Evolutionary conservation across 129 eudicot species (phyloP).

Genomic region (Daucus carota): DH1_v3.0 NC_030382.2:39796501-39797000

Average conservation of each 20-base stretch:
- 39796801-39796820: slow-evolving; percentile 67
- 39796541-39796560: neutral
- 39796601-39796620: slow-evolving; percentile 95
- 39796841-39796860: slow-evolving; percentile 18
- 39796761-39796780: slow-evolving; percentile 78
- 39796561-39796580: slow-evolving; percentile 93
- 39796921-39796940: slow-evolving; percentile 17
- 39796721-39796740: slow-evolving; percentile 94
- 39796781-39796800: slow-evolving; percentile 87
- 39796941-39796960: slow-evolving; percentile 13
- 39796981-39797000: neutral
- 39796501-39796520: neutral
- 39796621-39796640: slow-evolving; percentile 92
- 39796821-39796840: slow-evolving; percentile 51
- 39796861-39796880: neutral
- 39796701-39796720: slow-evolving; percentile 76
- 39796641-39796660: slow-evolving; percentile 87
- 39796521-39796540: neutral
- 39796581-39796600: slow-evolving; percentile 94
- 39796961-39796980: neutral
- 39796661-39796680: slow-evolving; percentile 90
- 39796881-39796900: neutral
- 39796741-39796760: slow-evolving; percentile 99
- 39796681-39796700: slow-evolving; percentile 92
- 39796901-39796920: slow-evolving; percentile 6